Evolutionary conservation across 2,329 filamentous ascomycete species (phyloP), one percentile per base, ranked within the genome.

Genomic region (Aureobasidium sp.): DNA sequence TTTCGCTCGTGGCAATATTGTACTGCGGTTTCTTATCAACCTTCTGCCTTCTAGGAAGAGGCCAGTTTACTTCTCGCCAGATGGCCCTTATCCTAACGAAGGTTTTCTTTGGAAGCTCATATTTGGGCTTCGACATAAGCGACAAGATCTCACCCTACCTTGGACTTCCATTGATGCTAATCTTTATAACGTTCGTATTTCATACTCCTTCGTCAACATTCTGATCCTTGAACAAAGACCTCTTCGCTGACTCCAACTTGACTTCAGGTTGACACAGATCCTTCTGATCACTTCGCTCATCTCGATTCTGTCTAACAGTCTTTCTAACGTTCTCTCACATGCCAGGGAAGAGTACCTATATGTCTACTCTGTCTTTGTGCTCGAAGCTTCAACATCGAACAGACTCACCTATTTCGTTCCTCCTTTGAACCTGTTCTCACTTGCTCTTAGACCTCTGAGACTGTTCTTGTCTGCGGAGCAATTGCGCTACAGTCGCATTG

Each of bases 21-120:
- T 96, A 96, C 71, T 77, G 94, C 52, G 85, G 91, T 50, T 97
- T 97, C 74, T 77, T 96, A 37, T 96, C 92, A 0, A 96, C 91
- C 0, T 93, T 93, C 68, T 87, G 87, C 0, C 80, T 92, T 30
- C 79, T 94, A 48, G 89, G 87, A n/a, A 83, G 89, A 60, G 86
- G 89, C 55, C 75, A 77, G 2, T 91, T 87, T 69, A 82, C 79
- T 5, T 80, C 88, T 29, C 74, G 77, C 10, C 77, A 86, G 61
- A 92, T 92, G 87, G 85, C 86, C 39, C 88, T 87, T 82, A 86
- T 89, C 65, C 74, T 91, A 61, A 87, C 89, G 65, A 90, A 90
- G 72, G 90, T 92, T 58, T 92, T 92, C 72, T 91, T 90, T 69
- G 89, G 89, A 11, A 47, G 32, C 27, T 54, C 83, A 70, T 89